Evolutionary conservation across 2,329 filamentous ascomycete genomes (phyloP), one percentile per base, ranked within the genome.

Genomic region (Ceratocystiopsis sp.): DNA sequence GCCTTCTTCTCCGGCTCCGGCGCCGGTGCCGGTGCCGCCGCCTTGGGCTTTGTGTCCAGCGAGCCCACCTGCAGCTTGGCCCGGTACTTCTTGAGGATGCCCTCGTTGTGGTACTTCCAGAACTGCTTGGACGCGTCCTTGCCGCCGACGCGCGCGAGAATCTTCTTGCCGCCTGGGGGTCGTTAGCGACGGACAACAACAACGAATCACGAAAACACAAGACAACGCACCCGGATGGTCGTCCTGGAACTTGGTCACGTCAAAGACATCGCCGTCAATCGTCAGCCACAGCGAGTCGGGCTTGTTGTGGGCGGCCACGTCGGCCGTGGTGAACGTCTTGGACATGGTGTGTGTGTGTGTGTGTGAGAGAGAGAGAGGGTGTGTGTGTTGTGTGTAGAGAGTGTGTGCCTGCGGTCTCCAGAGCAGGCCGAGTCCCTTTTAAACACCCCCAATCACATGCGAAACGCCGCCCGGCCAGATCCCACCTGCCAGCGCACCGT

Each of bases 231-330:
- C 85, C 59, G 83, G 84, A 60, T 89, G 83, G 51, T 87, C 81
- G 47, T 87, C 79, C 59, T 84, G 80, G 60, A 89, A 89, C 57
- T 78, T 86, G 53, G 86, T 93, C 54, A 96, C 60, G 58, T 98
- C 89, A 62, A 94, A 96, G 52, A 96, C 89, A 62, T 96, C 89
- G 55, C 87, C 82, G 52, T 96, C 89, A 52, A 96, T 78, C 51
- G 93, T 75, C 56, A 96, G 84, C 75, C 79, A 96, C 48, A 95
- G 70, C 58, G 79, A 80, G 57, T 85, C 77, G 38, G 79, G 63
- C 66, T 89, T 94, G 71, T 85, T 94, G 64, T 96, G 87, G 64
- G 82, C 77, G 58, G 87, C 79, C 49, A 98, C 89, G 59, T 95
- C 87, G 66, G 73, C 73, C 51, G 78, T 71, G 43, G 79, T 81